phyloP scores from a whole-genome alignment of 169 alveolate genomes.

The Hepatocystis sp. region DNA sequence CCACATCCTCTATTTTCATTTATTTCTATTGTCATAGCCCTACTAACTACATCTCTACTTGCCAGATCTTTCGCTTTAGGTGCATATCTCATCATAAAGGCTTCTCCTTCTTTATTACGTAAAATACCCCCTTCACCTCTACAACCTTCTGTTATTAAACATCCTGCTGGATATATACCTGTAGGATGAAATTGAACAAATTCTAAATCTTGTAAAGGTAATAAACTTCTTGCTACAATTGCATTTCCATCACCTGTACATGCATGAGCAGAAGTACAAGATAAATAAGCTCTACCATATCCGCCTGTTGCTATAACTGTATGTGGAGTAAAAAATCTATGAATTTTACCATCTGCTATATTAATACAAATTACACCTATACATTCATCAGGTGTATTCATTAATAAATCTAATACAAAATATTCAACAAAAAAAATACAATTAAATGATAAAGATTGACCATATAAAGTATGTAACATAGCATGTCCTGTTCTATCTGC shows the following conservation, averaged over 20 bases:
- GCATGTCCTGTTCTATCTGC: conserved; percentile 99
- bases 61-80: conserved; percentile 98
- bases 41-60: conserved; percentile 97
- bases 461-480: conserved; percentile 98
- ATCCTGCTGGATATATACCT: conserved; percentile 97
- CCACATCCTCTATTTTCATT: conserved; percentile 98
- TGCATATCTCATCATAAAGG: conserved; percentile 96
- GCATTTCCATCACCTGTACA: conserved; percentile 99
- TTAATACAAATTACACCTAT: conserved; percentile 95
- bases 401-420: conserved; percentile 96
- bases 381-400: conserved; percentile 91
- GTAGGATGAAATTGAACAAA: conserved; percentile 99
- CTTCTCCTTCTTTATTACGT: conserved; percentile 97
- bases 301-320: conserved; percentile 99
- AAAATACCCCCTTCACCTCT: conserved; percentile 99
- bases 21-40: conserved; percentile 98
- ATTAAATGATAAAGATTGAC: conserved; percentile 92
- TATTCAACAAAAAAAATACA: conserved; percentile 98
- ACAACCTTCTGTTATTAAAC: conserved; percentile 99
- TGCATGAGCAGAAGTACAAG: conserved; percentile 99
- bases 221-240: conserved; percentile 93
- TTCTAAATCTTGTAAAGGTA: conserved; percentile 97
- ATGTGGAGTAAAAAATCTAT: conserved; percentile 95
- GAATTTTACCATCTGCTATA: conserved; percentile 97
- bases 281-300: conserved; percentile 97